Evolutionary conservation across 225 moss, liverwort and hornwort genomes (phyloP), one percentile per base, ranked within the genome.

Genomic region (Ulota crispa): DNA sequence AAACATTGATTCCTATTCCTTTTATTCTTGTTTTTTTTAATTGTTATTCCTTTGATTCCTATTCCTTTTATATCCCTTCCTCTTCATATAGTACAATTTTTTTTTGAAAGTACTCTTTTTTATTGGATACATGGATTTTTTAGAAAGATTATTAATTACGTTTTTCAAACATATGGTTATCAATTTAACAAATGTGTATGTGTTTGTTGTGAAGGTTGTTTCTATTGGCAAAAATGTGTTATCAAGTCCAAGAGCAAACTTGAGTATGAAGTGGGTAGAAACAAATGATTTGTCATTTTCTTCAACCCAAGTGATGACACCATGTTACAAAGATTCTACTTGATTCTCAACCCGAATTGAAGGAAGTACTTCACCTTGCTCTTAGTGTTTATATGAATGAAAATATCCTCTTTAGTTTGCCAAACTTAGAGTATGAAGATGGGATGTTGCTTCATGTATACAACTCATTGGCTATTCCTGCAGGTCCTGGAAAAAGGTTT

Each of bases 271-370:
- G 8, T 75, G 61, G 39, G 1, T 61, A 36, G 8, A 75, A 75
- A 26, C 75, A 61, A 75, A 60, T 61, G 75, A 60, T 19, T 60
- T 75, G 9, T 41, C 75, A 31, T n/a, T 77, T n/a, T 50, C 31
- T 0, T 77, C 76, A 10, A 64, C 32, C 31, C 47, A 64, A 34
- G 34, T 65, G 9, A 68, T 37, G 15, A 27, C 68, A 78, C 37
- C 39, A 0, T 0, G 52, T 1, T 20, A 9, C 18, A 68, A 78
- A 9, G 39, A n/a, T 68, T 53, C 0, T 78, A 19, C 28, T 54
- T 18, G 39, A 41, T 57, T 68, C 6, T 15, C 34, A 56, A 74
- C n/a, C 3, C n/a, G 28, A 61, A 9, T 68, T 55, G 13, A 50
- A 77, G 20, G 43, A 52, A 43, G 2, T 76, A 9, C 16, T 43